phyloP scores from a whole-genome alignment of 345 rosid species.

The Toxicodendron radicans region DNA sequence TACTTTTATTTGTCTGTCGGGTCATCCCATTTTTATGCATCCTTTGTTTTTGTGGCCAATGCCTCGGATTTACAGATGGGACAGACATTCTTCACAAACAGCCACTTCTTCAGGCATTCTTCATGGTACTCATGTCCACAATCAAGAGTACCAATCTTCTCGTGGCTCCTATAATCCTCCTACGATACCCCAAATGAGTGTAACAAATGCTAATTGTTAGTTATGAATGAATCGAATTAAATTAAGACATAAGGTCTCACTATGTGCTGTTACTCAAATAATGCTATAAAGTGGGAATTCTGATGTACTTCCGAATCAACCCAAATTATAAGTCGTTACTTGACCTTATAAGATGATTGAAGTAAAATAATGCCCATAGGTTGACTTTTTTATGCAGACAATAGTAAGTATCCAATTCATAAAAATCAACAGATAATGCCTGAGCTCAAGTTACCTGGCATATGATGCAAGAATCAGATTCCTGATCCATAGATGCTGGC shows the following conservation, averaged over 20 bases:
- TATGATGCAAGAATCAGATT: conserved; percentile 71
- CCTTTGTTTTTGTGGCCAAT: conserved; percentile 32
- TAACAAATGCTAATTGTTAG: conserved; percentile 9
- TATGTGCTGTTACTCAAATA: not conserved
- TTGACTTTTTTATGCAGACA: too few species aligned
- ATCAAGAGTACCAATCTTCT: conserved; percentile 59
- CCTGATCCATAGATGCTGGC: conserved; percentile 48
- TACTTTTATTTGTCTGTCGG: conserved; percentile 12
- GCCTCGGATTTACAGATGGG: conserved; percentile 93
- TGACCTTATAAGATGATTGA: too few species aligned
- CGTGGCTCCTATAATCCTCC: conserved; percentile 62
- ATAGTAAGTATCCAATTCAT: not conserved
- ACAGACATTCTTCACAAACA: conserved; percentile 74
- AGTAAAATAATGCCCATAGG: too few species aligned
- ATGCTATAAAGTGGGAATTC: not conserved
- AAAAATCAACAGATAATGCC: not conserved
- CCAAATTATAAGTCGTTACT: too few species aligned
- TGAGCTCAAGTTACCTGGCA: conserved; percentile 63
- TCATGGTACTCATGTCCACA: conserved; percentile 84
- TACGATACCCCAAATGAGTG: conserved; percentile 24
- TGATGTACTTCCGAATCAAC: not conserved
- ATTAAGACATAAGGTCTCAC: not conserved
- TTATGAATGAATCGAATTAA: not conserved
- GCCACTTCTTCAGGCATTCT: conserved; percentile 86
- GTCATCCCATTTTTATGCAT: conserved; percentile 14